Conservation (phyloP, 371 early-diverging fungal species). For the Parasitella parasitica region DNA sequence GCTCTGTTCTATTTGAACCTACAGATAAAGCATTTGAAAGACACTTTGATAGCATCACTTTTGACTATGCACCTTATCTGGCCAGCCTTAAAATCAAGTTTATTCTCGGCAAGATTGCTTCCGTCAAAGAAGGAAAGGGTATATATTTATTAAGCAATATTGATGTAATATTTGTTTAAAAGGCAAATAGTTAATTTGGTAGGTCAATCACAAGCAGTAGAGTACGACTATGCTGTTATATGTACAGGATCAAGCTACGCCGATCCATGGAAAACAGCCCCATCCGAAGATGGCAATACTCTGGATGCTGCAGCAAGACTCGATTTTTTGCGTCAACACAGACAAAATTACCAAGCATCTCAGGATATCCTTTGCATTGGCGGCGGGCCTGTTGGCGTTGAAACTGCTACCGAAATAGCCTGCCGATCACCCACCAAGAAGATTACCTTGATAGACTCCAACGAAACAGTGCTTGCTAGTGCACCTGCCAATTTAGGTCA, state of each 20-base stretch:
- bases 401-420: constrained; percentile 52
- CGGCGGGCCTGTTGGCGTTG: constrained; percentile 57
- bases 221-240: constrained; percentile 28
- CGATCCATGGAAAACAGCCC: constrained; percentile 32
- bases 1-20: constrained; percentile 32
- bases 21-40: constrained; percentile 22
- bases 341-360: constrained; percentile 31
- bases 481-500: constrained; percentile 23
- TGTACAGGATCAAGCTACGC: constrained; percentile 41
- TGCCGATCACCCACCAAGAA: constrained; percentile 37
- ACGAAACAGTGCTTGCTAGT: constrained; percentile 14
- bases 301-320: constrained; percentile 13
- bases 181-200: background rate
- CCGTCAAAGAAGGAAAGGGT: constrained; percentile 28
- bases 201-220: constrained; percentile 1
- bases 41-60: constrained; percentile 28
- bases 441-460: constrained; percentile 42
- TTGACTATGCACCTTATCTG: constrained; percentile 20
- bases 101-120: constrained; percentile 22
- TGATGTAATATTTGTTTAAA: background rate
- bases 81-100: constrained; percentile 17
- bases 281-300: background rate
- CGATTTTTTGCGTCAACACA: constrained; percentile 21
- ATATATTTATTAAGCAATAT: background rate
- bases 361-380: constrained; percentile 53